Evolutionary conservation across 1,284 basidiomycete species (phyloP), one percentile per base, ranked within the genome.

Genomic region (Apiotrichum siamense): DNA sequence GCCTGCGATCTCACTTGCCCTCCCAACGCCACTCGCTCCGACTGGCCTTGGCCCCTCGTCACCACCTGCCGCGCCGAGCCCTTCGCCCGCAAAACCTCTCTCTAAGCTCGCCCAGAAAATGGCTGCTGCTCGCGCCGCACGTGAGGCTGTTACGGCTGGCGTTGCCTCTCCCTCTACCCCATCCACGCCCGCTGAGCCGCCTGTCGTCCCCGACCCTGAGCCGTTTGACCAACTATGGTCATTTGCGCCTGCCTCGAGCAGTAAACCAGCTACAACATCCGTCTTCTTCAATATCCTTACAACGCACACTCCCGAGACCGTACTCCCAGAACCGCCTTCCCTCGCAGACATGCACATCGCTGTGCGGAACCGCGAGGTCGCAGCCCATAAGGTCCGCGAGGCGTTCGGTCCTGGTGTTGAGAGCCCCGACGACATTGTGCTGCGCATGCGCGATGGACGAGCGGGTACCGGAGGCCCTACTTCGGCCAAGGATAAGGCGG

Each of bases 41-140:
- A 15, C 33, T 41, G 44, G 35, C 31, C 40, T 24, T 23, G 4
- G 6, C 39, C 10, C 20, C 35, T 44, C 11, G 25, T 51, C 13
- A 21, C 62, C 6, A 24, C 58, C 10, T 20, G 58, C 10, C 21
- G 12, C 21, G 13, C 32, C 32, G 32, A 33, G 32, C 4, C 15
- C 70, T 52, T 27, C 45, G 4, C 44, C 64, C 0, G 49, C 57
- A 25, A 74, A 78, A 62, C 76, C 77, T 5, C 65, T 78, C 1
- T 78, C 78, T 5, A 80, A 80, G 60, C 67, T 80, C 3, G 77
- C 79, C 39, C 78, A 78, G 56, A 77, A 77, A 47, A 74, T 79
- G 70, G 73, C 73, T 7, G 73, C 70, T 0, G 66, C 72, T 1
- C 53, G 67, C 33, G 64, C 64, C 2, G 64, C 70, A 3, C 61